phyloP scores from a whole-genome alignment of 2,329 filamentous ascomycete species.

The Purpureocillium takamizusanense region DNA sequence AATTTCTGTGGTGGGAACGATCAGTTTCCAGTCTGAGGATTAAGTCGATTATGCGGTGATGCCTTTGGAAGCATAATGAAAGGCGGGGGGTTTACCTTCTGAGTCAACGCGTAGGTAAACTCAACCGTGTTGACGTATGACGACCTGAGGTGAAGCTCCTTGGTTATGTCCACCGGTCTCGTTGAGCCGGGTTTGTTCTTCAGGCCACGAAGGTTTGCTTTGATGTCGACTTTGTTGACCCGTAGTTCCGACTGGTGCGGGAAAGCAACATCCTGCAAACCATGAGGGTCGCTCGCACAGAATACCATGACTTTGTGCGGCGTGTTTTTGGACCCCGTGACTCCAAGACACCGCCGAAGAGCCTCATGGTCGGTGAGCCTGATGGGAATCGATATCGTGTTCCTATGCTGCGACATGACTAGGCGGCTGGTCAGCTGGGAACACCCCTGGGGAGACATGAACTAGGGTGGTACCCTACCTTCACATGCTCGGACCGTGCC shows the following conservation, averaged over 20 bases:
- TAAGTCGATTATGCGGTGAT: too few relatives aligned
- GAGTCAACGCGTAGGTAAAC: conserved; percentile 86
- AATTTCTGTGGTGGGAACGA: conserved; percentile 47
- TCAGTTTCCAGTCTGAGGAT: conserved; percentile 8
- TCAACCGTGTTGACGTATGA: conserved; percentile 69
- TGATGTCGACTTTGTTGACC: conserved; percentile 79
- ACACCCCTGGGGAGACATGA: conserved; percentile 18
- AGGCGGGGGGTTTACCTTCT: conserved; percentile 54
- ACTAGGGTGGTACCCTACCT: conserved; percentile 41
- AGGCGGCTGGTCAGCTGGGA: not conserved
- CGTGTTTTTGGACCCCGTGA: conserved; percentile 32
- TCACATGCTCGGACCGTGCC: conserved; percentile 61
- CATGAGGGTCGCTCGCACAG: conserved; percentile 58
- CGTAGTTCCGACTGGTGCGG: conserved; percentile 89
- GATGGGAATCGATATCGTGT: conserved; percentile 35
- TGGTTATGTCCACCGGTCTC: conserved; percentile 83
- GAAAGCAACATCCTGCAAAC: conserved; percentile 72
- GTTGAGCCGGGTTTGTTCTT: conserved; percentile 97
- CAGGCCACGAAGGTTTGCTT: conserved; percentile 85
- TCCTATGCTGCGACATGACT: conserved; percentile 49
- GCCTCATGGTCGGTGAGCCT: conserved; percentile 41
- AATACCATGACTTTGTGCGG: conserved; percentile 72
- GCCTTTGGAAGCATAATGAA: too few relatives aligned
- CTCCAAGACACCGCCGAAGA: conserved; percentile 42
- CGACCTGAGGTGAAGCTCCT: conserved; percentile 59